Evolutionary conservation across 305 asterid genomes (phyloP), one percentile per base, ranked within the genome.

Genomic region (Fraxinus latifolia): DNA sequence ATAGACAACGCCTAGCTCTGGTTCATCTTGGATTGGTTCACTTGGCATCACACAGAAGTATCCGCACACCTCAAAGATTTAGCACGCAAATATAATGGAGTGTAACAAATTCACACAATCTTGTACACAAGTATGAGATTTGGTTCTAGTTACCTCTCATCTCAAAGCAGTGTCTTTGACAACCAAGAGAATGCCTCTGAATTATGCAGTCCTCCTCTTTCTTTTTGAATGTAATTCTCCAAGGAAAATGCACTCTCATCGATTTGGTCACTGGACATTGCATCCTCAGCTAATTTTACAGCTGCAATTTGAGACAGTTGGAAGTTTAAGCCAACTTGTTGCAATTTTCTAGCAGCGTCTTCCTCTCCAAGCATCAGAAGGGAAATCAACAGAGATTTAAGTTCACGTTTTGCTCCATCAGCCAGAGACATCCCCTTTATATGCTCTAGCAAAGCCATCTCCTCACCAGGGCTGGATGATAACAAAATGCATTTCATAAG

Each of bases 231-330:
- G 85, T 92, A 95, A 74, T 37, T 86, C 68, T 95, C 97, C 88
- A 92, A 85, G 60, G 81, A 79, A 81, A 91, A 91, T 71, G 87
- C 80, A 23, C 47, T 84, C 78, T 93, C 99, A n/a, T 91, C 92
- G 32, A 88, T 77, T 74, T 27, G 75, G 79, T 89, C 91, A 70
- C 87, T 83, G 32, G 88, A 23, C 58, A 82, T 82, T 15, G 93
- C 83, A 83, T 92, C 98, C 19, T 87, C 92, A 0, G 97, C 90
- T 85, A 95, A 84, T 81, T 87, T 91, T 31, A 93, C 96, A 0
- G 98, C 93, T 33, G 97, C 95, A 50, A 89, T 85, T 92, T 95
- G 99, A 77, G 97, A 90, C 31, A 93, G 78, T 81, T 95, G 98
- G 84, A 90, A 93, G 86, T 86, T 94, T 86, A 88, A 92, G 0